Conservation (phyloP, 169 alveolate genomes). For the Babesia divergens region DNA sequence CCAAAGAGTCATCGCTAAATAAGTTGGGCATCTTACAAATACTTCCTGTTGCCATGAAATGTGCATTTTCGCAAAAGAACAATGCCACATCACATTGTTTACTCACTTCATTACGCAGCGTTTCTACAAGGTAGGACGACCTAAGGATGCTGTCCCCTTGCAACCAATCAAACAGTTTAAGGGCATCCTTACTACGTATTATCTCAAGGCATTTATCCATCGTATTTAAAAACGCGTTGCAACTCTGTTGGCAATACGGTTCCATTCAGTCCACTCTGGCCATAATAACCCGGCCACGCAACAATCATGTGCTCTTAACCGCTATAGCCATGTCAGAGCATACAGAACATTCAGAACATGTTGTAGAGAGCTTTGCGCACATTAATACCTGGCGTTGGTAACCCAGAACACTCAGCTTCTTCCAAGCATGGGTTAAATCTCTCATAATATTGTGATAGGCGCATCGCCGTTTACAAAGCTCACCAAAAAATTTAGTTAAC, state of each 20-base stretch:
- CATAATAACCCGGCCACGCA: not conserved
- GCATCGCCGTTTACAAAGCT: conserved; percentile 25
- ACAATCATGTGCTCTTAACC: not conserved
- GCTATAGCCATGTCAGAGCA: conserved; percentile 22
- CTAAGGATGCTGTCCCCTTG: not conserved
- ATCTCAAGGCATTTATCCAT: conserved; percentile 4
- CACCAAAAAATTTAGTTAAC: not conserved
- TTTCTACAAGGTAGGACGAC: not conserved
- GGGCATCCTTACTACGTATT: not conserved
- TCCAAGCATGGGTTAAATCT: not conserved
- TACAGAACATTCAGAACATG: conserved; percentile 10
- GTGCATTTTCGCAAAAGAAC: conserved; percentile 37
- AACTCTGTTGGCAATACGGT: not conserved
- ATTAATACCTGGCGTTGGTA: conserved; percentile 10
- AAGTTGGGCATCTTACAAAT: not conserved
- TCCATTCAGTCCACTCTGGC: not conserved
- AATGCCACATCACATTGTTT: not conserved
- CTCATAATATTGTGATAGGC: not conserved
- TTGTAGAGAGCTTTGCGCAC: conserved; percentile 13
- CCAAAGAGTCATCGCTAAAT: conserved; percentile 36
- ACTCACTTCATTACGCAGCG: not conserved
- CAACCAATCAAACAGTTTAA: conserved; percentile 40
- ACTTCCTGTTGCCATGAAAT: conserved; percentile 31
- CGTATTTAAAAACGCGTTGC: not conserved
- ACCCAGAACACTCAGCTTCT: not conserved